Evolutionary conservation across 1,284 basidiomycete genomes (phyloP), one percentile per base, ranked within the genome.

Genomic region (Cryptococcus sp.): DNA sequence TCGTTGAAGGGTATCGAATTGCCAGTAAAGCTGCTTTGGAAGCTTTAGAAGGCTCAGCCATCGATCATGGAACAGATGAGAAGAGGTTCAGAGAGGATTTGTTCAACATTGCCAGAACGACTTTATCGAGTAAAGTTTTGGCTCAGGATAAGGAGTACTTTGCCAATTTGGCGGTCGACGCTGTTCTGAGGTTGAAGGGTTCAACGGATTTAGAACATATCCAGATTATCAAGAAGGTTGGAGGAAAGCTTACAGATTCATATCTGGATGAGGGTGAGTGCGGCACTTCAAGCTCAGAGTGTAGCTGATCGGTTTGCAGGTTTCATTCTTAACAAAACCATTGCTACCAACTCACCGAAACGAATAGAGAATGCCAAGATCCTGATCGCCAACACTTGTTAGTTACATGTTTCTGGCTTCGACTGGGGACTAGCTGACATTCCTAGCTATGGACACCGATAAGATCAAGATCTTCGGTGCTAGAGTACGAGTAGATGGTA

Each of bases 401-500:
- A 61, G 88, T 78, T 13, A 11, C 14, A 34, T 14, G 11, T 8
- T 36, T 31, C 49, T 43, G n/a, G 14, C 14, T n/a, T 3, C 13
- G 47, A 6, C 30, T 8, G 23, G 14, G 3, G 7, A 7, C 38
- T 30, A 36, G 56, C 60, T 64, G 54, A 61, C 45, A 38, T 46
- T 32, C 61, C 11, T 30, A 93, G 90, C 94, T 5, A 98, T 98
- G 96, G 95, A 98, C 80, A 98, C 96, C 35, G 96, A 98, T 80
- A 98, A 98, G 80, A 96, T 98, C 81, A 98, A 98, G 80, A 89
- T 98, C 56, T 98, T 98, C 68, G 96, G 95, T 51, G 95, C 96
- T 0, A 85, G 93, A 34, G 87, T 98, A 53, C 91, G 94, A 74
- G 95, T 98, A 11, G 93, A 98, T 68, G 84, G 90, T 36, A 97